Conservation (phyloP, 1,284 basidiomycete species). For the Inonotus hispidus region DNA sequence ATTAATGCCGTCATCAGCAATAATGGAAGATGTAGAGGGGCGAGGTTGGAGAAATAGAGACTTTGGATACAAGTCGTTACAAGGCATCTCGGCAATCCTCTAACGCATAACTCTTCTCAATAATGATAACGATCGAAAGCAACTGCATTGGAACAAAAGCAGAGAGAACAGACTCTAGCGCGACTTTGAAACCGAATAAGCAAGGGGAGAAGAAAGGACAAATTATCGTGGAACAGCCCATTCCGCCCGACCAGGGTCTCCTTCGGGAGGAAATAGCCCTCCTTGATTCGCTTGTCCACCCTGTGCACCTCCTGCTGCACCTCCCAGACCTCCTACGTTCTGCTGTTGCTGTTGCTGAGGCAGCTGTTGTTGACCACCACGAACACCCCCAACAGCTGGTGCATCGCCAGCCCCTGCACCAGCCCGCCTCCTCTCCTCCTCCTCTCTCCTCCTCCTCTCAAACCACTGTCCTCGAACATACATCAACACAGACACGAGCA, state of each 20-base stretch:
- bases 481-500: constrained; percentile 60
- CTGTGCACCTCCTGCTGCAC: constrained; percentile 11
- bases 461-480: constrained; percentile 69
- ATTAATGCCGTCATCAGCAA: no score
- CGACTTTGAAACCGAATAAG: not conserved
- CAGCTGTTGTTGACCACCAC: constrained; percentile 18
- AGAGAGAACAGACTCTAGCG: not conserved
- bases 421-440: constrained; percentile 32
- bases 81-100: no score
- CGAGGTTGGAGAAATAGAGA: no score
- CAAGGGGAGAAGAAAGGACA: not conserved
- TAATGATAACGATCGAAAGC: no score
- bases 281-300: constrained; percentile 28
- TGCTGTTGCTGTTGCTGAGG: not conserved
- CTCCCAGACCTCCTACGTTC: not conserved
- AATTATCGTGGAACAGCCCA: constrained; percentile 55
- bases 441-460: constrained; percentile 53
- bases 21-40: no score
- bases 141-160: not conserved
- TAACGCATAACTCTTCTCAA: no score
- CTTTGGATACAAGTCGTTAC: no score
- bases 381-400: not conserved
- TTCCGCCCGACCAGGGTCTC: constrained; percentile 57
- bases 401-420: constrained; percentile 16
- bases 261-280: constrained; percentile 51